Base-by-base conservation (phyloP, 768 basidiomycete genomes). In the Rhodotorula graminis region DNA sequence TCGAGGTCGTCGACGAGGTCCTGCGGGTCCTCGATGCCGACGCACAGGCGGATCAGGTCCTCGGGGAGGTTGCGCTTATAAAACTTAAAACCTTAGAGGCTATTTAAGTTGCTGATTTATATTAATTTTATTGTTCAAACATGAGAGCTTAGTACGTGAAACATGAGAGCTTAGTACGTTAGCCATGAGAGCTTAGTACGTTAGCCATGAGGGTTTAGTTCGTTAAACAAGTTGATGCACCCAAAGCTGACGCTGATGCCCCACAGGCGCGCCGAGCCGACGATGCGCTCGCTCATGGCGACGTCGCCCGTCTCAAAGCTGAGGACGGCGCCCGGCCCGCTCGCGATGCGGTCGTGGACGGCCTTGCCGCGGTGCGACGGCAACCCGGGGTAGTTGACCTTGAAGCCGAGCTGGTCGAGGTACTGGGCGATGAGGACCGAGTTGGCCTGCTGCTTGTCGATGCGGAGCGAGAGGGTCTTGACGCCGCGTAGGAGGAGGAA, bases 201-300 rank as follows among this genome's bases (percentile, higher is more conserved):
- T n/a, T n/a, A n/a, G n/a, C n/a, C n/a, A n/a, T n/a, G n/a, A n/a
- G n/a, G n/a, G n/a, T n/a, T n/a, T n/a, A n/a, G n/a, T n/a, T n/a
- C n/a, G n/a, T n/a, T 98, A 81, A 99, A 81, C 79, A 91, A 93
- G 83, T 99, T 99, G 72, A 99, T 94, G 76, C 91, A 93, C 46
- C 96, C 96, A 79, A 99, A 99, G 80, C 92, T 93, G 77, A 99
- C 96, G 73, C 90, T 92, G 79, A 99, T 97, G 29, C 94, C 92
- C 94, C 95, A 99, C 40, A 99, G 83, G 65, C 93, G 85, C 25
- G 96, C 91, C 1, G 89, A 90, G 11, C 90, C 95, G 16, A 99
- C 93, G 71, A 98, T 90, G 64, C 88, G 86, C 82, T 98, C 93
- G 80, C 92, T 94, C 70, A 97, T 80, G 61, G 85, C 88, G 79